Percentiles rank a stretch among this genome's conserved stretches.
These are phyloP conservation scores for Flueggea neowawraea DNA, from an alignment of 441 rosid genomes.

Conservation along the genomic window DNA sequence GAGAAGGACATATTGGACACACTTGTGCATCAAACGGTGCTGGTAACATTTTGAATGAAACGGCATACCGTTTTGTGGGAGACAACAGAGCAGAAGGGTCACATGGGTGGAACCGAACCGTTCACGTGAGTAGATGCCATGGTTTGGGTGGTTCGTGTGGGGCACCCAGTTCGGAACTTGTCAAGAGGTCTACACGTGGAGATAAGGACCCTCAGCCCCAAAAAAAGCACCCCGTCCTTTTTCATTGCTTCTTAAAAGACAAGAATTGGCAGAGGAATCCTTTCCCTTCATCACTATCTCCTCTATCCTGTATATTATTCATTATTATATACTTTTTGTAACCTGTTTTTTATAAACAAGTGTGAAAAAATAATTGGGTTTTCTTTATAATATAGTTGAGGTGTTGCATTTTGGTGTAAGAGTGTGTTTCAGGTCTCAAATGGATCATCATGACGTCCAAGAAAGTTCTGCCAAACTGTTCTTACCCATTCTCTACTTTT, in stretches of 20 bases:
- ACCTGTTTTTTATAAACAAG: background rate
- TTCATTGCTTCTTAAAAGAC: slow-evolving; percentile 34
- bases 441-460: too few species aligned
- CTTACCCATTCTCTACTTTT: too few species aligned
- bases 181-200: slow-evolving; percentile 26
- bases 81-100: slow-evolving; percentile 33
- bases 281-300: background rate
- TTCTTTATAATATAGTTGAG: too few species aligned
- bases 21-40: slow-evolving; percentile 56
- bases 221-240: slow-evolving; percentile 8
- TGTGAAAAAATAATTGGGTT: background rate
- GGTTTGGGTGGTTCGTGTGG: slow-evolving; percentile 10
- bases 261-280: slow-evolving; percentile 22
- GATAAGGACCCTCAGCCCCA: slow-evolving; percentile 1
- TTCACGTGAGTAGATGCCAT: slow-evolving; percentile 62
- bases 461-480: too few species aligned
- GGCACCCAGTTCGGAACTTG: too few species aligned
- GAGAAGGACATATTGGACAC: slow-evolving; percentile 57
- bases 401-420: too few species aligned
- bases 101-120: slow-evolving; percentile 30
- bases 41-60: slow-evolving; percentile 14
- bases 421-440: too few species aligned
- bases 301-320: slow-evolving; percentile 2
- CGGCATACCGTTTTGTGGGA: slow-evolving; percentile 1
- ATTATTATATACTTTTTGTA: background rate